phyloP scores from a whole-genome alignment of 495 filamentous ascomycete species.

The Aspergillus ellipticus region DNA sequence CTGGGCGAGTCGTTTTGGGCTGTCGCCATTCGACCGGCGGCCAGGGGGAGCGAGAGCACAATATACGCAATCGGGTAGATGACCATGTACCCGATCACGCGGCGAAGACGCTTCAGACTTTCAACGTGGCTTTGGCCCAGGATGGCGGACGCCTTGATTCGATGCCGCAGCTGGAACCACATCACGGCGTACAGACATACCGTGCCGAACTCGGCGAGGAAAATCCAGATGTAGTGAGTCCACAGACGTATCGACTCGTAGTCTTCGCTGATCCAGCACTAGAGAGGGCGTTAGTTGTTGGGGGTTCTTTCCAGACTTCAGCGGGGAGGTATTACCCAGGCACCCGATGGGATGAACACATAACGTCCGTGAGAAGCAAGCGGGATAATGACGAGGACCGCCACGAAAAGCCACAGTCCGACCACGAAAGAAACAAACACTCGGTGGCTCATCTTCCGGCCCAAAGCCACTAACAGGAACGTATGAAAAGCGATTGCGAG shows the following conservation, averaged over 20 bases:
- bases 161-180: slow-evolving; percentile 55
- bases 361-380: slow-evolving; percentile 49
- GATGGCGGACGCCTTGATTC: slow-evolving; percentile 39
- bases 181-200: slow-evolving; percentile 62
- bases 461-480: slow-evolving; percentile 59
- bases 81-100: slow-evolving; percentile 64
- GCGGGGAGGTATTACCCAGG: slow-evolving; percentile 49
- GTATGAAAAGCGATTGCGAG: slow-evolving; percentile 67
- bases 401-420: slow-evolving; percentile 57
- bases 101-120: slow-evolving; percentile 38
- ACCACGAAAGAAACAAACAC: slow-evolving; percentile 49
- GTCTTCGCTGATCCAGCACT: slow-evolving; percentile 68
- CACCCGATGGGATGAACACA: slow-evolving; percentile 58
- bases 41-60: slow-evolving; percentile 66
- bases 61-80: slow-evolving; percentile 74
- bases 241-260: slow-evolving; percentile 62
- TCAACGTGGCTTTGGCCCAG: slow-evolving; percentile 35
- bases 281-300: not conserved
- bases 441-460: slow-evolving; percentile 52
- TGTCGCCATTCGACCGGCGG: slow-evolving; percentile 62
- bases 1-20: slow-evolving; percentile 54
- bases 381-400: slow-evolving; percentile 54
- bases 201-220: slow-evolving; percentile 63
- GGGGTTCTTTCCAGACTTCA: not conserved
- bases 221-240: slow-evolving; percentile 79